Base-by-base conservation (phyloP, 352 stramenopile genomes). In the Aphanomyces astaci region DNA sequence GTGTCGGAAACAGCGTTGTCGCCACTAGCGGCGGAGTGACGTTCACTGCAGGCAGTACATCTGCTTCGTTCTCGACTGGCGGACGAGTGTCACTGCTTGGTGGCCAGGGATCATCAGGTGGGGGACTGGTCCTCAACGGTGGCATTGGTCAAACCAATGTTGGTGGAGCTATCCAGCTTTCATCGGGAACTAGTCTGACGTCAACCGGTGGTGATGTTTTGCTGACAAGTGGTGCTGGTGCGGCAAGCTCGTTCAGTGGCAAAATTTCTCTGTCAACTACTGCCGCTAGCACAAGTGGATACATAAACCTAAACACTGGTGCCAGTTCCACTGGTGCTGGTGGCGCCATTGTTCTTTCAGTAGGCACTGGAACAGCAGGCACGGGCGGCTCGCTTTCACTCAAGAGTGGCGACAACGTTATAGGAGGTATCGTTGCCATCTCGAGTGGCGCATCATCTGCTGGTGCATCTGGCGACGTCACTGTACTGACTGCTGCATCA, bases 181-280 rank as follows among this genome's bases (percentile, higher is more conserved):
- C 63, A 31, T 73, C 70, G 45, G 70, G 74, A 0, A 67, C 66
- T 13, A 77, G 72, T 52, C 53, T 28, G 1, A 43, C 28, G 15
- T 66, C 43, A 17, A 63, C 31, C 17, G 73, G 72, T 31, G 69
- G 54, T 0, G 22, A n/a, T 17, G 59, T 79, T 19, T 24, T 70
- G n/a, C 62, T 79, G 27, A 30, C 67, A 52, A 76, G 76, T 51
- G 73, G 54, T 22, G 31, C 49, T 46, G 59, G 71, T 7, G 74
- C 62, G 4, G 36, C 48, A 2, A 75, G 76, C 19, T 71, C 64
- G 5, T 57, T 76, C n/a, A 76, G 72, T 7, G 76, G 76, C 13
- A 33, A 59, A 19, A 59, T 86, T n/a, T 28, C 76, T 5, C 73
- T 83, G 30, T 40, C n/a, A 25, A 77, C 72, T 10, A 60, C 72